Evolutionary conservation across 345 rosid species (phyloP).

Genomic region (Aquilaria malaccensis): DNA sequence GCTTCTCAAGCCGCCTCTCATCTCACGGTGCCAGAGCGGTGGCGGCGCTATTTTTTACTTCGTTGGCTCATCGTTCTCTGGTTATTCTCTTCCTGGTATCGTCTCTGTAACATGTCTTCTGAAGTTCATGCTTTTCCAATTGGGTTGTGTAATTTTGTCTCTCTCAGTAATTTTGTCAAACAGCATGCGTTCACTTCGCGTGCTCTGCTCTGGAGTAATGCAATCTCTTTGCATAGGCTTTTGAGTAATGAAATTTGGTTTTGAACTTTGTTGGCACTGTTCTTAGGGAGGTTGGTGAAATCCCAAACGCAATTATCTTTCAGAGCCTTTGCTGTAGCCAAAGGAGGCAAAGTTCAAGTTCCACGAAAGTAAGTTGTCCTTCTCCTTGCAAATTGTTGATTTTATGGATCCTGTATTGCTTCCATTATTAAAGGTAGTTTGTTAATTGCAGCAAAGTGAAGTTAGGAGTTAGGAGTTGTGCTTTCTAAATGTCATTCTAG

Average conservation of each 20-base stretch:
- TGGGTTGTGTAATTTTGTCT: background rate
- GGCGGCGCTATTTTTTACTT: conserved; percentile 19
- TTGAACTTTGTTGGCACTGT: background rate
- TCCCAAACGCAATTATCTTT: conserved; percentile 18
- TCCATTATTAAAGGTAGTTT: background rate
- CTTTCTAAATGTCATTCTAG: background rate
- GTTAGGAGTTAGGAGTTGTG: too few relatives aligned
- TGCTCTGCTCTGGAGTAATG: background rate
- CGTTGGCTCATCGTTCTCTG: conserved; percentile 20
- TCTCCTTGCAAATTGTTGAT: background rate
- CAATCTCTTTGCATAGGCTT: background rate
- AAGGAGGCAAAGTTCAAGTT: conserved; percentile 39
- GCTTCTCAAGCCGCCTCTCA: conserved; percentile 31
- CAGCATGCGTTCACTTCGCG: conserved; percentile 7
- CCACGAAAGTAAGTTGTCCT: conserved; percentile 42
- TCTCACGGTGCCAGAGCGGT: conserved; percentile 21
- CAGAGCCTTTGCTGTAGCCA: conserved; percentile 46
- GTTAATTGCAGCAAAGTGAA: too few relatives aligned
- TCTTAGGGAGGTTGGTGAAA: conserved; percentile 37
- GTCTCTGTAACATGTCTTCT: background rate
- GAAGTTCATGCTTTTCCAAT: background rate
- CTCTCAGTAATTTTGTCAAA: conserved; percentile 23
- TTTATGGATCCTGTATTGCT: background rate
- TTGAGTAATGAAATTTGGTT: background rate
- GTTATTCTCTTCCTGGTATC: conserved; percentile 26